phyloP scores from a whole-genome alignment of 805 yeast genomes.

The Jamesozyma jinghongensis region DNA sequence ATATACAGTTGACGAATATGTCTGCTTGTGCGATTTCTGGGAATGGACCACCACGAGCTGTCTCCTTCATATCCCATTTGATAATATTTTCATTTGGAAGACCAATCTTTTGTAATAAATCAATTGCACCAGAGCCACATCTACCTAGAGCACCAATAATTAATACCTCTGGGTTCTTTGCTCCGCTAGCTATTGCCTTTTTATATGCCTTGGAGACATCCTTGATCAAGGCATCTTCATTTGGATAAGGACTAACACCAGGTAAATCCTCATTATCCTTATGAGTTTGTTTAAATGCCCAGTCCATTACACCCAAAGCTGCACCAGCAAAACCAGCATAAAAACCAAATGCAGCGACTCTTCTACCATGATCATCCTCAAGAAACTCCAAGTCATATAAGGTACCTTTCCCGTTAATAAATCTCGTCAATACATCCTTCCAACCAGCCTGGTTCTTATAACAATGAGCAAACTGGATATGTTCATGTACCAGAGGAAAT shows the following conservation, averaged over 20 bases:
- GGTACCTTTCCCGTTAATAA: conserved; percentile 84
- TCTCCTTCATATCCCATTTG: conserved; percentile 97
- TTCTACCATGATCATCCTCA: conserved; percentile 89
- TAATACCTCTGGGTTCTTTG: conserved; percentile 65
- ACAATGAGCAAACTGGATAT: conserved; percentile 98
- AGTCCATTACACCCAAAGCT: conserved; percentile 86
- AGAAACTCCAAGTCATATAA: conserved; percentile 91
- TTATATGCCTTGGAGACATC: conserved; percentile 56
- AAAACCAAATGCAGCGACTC: conserved; percentile 99
- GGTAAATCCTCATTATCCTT: conserved; percentile 60
- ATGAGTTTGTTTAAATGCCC: conserved; percentile 85
- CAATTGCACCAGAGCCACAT: conserved; percentile 97
- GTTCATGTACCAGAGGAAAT: conserved; percentile 92
- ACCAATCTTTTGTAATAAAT: conserved; percentile 72
- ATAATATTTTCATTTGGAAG: conserved; percentile 73
- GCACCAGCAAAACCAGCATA: conserved; percentile 99
- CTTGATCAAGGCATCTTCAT: conserved; percentile 64
- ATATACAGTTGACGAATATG: conserved; percentile 92
- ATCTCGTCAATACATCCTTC: conserved; percentile 82
- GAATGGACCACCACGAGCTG: conserved; percentile 96
- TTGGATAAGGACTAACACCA: conserved; percentile 73
- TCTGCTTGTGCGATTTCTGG: conserved; percentile 79
- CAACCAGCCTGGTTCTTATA: conserved; percentile 97
- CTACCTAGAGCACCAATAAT: conserved; percentile 97
- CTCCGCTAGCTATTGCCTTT: conserved; percentile 47